These are phyloP conservation scores for Cucurbita pepo DNA, from an alignment of 306 rosid genomes.

Conservation along the genomic window DNA sequence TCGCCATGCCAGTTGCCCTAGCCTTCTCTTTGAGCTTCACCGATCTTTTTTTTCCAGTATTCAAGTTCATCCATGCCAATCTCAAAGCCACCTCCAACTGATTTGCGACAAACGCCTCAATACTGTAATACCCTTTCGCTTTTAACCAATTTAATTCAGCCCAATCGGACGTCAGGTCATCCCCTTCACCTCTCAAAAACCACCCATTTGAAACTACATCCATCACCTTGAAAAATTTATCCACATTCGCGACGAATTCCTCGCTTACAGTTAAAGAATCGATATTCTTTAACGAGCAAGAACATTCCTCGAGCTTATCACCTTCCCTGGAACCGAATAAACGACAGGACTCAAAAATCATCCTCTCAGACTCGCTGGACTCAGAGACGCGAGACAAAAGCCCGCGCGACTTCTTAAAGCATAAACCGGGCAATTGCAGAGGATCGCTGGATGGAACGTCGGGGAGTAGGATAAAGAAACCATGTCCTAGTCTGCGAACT, in stretches of 20 bases:
- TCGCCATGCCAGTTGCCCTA: constrained; percentile 24
- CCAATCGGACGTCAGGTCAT: constrained; percentile 57
- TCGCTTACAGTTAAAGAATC: constrained; percentile 39
- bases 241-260: constrained; percentile 31
- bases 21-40: constrained; percentile 73
- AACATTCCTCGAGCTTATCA: constrained; percentile 27
- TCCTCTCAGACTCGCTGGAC: constrained; percentile 17
- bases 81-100: constrained; percentile 67
- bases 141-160: constrained; percentile 71
- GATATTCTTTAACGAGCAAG: constrained; percentile 29
- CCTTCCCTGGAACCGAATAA: constrained; percentile 57
- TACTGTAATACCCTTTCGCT: constrained; percentile 55
- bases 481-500: constrained; percentile 34
- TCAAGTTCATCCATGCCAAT: constrained; percentile 57
- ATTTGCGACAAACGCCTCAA: constrained; percentile 64
- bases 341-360: constrained; percentile 23
- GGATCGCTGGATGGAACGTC: constrained; percentile 44
- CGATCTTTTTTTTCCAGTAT: constrained; percentile 49
- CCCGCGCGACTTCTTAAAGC: constrained; percentile 60
- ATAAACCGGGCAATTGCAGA: constrained; percentile 43
- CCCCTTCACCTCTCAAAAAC: constrained; percentile 61
- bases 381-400: constrained; percentile 44
- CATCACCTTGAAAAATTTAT: constrained; percentile 44
- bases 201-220: constrained; percentile 43
- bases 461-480: constrained; percentile 62